phyloP scores from a whole-genome alignment of 257 asterid genomes.

The Lycium ferocissimum region DNA sequence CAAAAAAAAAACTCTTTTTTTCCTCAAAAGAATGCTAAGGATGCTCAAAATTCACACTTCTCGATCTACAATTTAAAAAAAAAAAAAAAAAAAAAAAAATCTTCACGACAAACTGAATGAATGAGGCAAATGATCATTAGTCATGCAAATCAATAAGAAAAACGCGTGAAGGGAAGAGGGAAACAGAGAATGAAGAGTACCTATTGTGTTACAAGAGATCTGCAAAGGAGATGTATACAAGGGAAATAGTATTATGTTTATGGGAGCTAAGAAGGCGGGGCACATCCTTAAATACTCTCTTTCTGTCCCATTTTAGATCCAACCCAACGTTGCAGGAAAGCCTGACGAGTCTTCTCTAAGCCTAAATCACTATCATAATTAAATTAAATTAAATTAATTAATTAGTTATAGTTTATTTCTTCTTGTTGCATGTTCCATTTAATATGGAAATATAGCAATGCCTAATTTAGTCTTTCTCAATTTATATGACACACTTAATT shows the following conservation, averaged over 20 bases:
- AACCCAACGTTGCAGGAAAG: neutral
- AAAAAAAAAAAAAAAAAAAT: neutral
- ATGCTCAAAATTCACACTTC: neutral
- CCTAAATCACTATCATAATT: neutral
- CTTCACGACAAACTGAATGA: neutral
- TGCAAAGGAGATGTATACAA: neutral
- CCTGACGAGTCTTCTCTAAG: neutral
- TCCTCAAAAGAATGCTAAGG: neutral
- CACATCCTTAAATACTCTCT: neutral
- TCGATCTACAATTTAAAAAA: neutral
- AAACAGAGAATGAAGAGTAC: neutral
- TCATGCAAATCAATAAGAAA: neutral
- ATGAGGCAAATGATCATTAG: neutral
- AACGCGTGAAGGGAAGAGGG: neutral
- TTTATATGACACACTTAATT: too few relatives aligned
- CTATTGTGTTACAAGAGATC: neutral
- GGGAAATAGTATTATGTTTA: constrained; percentile 28
- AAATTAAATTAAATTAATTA: neutral
- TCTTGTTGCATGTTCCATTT: neutral
- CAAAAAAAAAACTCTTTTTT: neutral
- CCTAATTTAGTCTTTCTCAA: neutral
- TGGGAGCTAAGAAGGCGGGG: constrained; percentile 37
- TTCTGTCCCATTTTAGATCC: neutral
- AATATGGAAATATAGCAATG: neutral
- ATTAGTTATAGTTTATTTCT: neutral